Conservation (phyloP, 441 rosid genomes). For the Populus tomentosa region DNA sequence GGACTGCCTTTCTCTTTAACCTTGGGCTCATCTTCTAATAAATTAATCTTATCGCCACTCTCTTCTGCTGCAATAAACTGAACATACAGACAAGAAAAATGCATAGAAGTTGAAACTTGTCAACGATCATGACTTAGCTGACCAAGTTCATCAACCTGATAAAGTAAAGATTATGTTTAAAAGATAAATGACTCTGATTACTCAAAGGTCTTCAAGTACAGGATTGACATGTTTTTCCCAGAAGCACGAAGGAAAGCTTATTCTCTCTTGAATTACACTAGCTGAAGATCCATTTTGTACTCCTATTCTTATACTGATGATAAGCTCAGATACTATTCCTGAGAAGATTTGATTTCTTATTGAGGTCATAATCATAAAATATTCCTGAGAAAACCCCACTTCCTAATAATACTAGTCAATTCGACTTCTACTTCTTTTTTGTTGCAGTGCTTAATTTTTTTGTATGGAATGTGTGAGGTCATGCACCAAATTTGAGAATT, state of each 20-base stretch:
- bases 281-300: background rate
- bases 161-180: background rate
- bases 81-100: background rate
- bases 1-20: constrained; percentile 27
- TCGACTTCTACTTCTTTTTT: too few species aligned
- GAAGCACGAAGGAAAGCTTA: background rate
- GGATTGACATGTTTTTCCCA: background rate
- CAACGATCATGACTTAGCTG: background rate
- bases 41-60: constrained; percentile 29
- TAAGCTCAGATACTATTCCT: background rate
- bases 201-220: background rate
- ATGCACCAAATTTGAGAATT: background rate
- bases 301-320: background rate
- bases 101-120: background rate
- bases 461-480: background rate
- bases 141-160: background rate
- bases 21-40: constrained; percentile 31
- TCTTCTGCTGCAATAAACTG: constrained; percentile 31
- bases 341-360: background rate
- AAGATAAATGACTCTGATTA: background rate
- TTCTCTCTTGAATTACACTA: background rate
- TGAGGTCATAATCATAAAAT: background rate
- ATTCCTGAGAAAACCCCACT: background rate
- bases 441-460: too few species aligned
- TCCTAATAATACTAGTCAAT: background rate